Base-by-base conservation (phyloP, 129 eudicot genomes). In the Sambucus nigra region DNA sequence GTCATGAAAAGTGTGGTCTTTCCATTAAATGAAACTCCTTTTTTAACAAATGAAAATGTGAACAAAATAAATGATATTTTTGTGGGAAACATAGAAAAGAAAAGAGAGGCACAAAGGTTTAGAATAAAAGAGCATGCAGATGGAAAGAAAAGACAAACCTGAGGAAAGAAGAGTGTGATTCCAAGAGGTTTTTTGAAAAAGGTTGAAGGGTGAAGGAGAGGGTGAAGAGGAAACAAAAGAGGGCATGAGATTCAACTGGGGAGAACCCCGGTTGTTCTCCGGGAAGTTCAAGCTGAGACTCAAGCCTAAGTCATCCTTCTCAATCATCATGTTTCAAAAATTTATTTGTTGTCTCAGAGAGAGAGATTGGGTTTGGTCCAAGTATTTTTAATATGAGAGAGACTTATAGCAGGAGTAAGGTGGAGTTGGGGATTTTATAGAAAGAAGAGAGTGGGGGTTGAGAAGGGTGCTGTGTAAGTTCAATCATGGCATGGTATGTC, bases 281-380 rank as follows among this genome's bases (percentile, higher is more conserved):
- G 81, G 67, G 45, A 63, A 76, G 66, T 58, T 74, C 44, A 82
- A 61, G 73, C 91, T 77, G 10, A 82, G 66, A 23, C 76, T 77
- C 49, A 82, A 29, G 23, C 81, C 81, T 50, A 82, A 64, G 63
- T 77, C 84, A 33, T 74, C 72, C 25, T 73, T 76, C 10, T 60
- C 69, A 62, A 51, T 71, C 68, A 77, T 71, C 70, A 66, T 70
- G 57, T 53, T 48, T 18, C 42, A 35, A 35, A 35, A 35, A 7
- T 12, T 12, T 35, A 15, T 35, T 35, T 12, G 13, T 35, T 35
- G 35, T 35, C 5, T 35, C n/a, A 39, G 47, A 29, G 54, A 53
- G 55, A 39, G 27, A 40, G 45, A 53, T 15, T 23, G 27, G 47
- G 33, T 35, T 8, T 14, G 51, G 55, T 35, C 13, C 13, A 7